Conservation (phyloP, 495 filamentous ascomycete species). For the Daldinia loculata region DNA sequence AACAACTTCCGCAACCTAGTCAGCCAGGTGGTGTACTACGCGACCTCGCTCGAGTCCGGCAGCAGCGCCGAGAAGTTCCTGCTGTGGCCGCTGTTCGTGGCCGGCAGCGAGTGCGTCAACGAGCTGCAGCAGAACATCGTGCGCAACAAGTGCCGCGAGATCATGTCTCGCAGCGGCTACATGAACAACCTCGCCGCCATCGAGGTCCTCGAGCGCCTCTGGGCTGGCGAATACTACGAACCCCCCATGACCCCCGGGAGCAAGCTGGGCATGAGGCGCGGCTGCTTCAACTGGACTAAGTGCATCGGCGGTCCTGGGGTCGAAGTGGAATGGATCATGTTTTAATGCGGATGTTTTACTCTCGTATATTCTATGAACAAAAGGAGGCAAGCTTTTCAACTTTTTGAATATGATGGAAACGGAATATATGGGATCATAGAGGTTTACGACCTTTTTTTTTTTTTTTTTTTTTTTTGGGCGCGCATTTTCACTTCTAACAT, state of each 20-base stretch:
- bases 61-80: constrained; percentile 81
- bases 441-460: constrained; percentile 23
- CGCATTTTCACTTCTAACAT: constrained; percentile 14
- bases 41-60: constrained; percentile 74
- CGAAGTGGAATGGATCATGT: constrained; percentile 89
- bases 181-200: constrained; percentile 90
- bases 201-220: constrained; percentile 85
- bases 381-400: constrained; percentile 11
- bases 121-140: constrained; percentile 81
- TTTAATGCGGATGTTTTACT: constrained; percentile 54
- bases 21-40: constrained; percentile 79
- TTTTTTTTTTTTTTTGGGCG: background rate
- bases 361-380: constrained; percentile 14
- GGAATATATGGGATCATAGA: constrained; percentile 37
- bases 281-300: constrained; percentile 77
- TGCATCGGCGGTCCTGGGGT: constrained; percentile 72
- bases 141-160: constrained; percentile 80
- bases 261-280: constrained; percentile 48
- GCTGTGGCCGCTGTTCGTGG: constrained; percentile 93
- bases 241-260: constrained; percentile 46
- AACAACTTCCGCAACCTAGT: constrained; percentile 86
- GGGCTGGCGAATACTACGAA: constrained; percentile 66
- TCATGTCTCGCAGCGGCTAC: constrained; percentile 87
- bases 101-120: constrained; percentile 88
- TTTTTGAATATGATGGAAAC: constrained; percentile 16